Percentiles rank a stretch among this genome's conserved stretches.
Evolutionary conservation across 805 yeast species (phyloP).

Genomic region (Candida boleticola): DNA sequence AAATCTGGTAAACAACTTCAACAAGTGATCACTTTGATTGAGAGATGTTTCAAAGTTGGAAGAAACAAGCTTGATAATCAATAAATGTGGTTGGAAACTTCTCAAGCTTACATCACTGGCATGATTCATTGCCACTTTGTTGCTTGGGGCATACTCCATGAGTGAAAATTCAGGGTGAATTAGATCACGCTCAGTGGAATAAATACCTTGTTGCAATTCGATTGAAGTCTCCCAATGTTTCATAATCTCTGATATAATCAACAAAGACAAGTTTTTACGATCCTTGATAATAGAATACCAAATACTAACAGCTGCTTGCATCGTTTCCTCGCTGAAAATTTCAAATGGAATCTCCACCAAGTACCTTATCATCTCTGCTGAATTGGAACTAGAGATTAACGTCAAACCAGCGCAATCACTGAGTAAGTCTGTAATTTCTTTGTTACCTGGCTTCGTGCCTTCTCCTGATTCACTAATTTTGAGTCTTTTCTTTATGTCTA

Average conservation of each 20-base stretch:
- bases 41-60: constrained; percentile 79
- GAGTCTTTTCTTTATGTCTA: constrained; percentile 6
- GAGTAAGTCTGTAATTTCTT: constrained; percentile 41
- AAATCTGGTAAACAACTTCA: constrained; percentile 66
- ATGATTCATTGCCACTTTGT: constrained; percentile 55
- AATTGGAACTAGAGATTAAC: constrained; percentile 31
- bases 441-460: constrained; percentile 1
- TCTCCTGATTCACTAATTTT: neutral
- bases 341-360: constrained; percentile 71
- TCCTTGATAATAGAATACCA: constrained; percentile 82
- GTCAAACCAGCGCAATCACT: constrained; percentile 43
- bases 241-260: constrained; percentile 68
- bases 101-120: constrained; percentile 48
- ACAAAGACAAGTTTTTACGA: constrained; percentile 52
- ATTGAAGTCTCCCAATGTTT: constrained; percentile 68
- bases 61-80: constrained; percentile 62
- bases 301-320: constrained; percentile 65
- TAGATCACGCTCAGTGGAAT: constrained; percentile 53
- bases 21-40: constrained; percentile 66
- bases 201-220: constrained; percentile 60
- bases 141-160: constrained; percentile 91
- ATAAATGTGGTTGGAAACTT: constrained; percentile 63
- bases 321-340: constrained; percentile 54
- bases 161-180: constrained; percentile 57
- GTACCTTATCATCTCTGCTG: constrained; percentile 47